phyloP scores from a whole-genome alignment of 2,329 filamentous ascomycete species.

The Acrodontium crateriforme region DNA sequence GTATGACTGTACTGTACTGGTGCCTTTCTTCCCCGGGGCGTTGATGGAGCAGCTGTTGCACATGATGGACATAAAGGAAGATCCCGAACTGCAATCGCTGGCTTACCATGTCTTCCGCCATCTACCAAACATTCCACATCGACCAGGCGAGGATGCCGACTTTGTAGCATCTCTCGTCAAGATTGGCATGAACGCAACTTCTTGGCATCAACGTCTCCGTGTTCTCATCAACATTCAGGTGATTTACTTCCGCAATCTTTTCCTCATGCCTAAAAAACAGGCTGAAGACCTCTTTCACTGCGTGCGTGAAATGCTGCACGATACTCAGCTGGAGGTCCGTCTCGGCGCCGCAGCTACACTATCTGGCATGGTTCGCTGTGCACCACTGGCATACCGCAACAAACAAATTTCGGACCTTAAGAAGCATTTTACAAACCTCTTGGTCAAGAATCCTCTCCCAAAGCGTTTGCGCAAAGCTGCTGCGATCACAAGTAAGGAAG shows the following conservation, averaged over 20 bases:
- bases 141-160: constrained; percentile 65
- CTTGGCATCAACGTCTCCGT: constrained; percentile 90
- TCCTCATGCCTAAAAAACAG: constrained; percentile 63
- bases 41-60: constrained; percentile 90
- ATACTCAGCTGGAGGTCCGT: constrained; percentile 84
- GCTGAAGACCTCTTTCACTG: constrained; percentile 75
- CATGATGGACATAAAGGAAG: constrained; percentile 99
- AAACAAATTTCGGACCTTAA: constrained; percentile 65
- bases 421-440: constrained; percentile 60
- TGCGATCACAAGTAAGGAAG: constrained; percentile 28
- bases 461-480: constrained; percentile 33
- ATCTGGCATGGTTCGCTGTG: constrained; percentile 96
- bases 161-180: constrained; percentile 79
- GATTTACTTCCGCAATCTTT: constrained; percentile 91
- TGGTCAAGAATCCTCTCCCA: constrained; percentile 77
- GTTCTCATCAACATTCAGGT: constrained; percentile 98
- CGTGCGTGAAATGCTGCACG: constrained; percentile 89
- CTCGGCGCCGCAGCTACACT: constrained; percentile 84
- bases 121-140: constrained; percentile 86
- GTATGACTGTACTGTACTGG: constrained; percentile 80
- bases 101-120: constrained; percentile 97
- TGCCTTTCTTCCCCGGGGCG: constrained; percentile 76
- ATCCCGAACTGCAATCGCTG: constrained; percentile 83
- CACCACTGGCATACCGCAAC: constrained; percentile 64
- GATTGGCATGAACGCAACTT: constrained; percentile 69